Evolutionary conservation across 2,329 filamentous ascomycete species (phyloP), one percentile per base, ranked within the genome.

Genomic region (Chrysoporthe deuterocubensis): DNA sequence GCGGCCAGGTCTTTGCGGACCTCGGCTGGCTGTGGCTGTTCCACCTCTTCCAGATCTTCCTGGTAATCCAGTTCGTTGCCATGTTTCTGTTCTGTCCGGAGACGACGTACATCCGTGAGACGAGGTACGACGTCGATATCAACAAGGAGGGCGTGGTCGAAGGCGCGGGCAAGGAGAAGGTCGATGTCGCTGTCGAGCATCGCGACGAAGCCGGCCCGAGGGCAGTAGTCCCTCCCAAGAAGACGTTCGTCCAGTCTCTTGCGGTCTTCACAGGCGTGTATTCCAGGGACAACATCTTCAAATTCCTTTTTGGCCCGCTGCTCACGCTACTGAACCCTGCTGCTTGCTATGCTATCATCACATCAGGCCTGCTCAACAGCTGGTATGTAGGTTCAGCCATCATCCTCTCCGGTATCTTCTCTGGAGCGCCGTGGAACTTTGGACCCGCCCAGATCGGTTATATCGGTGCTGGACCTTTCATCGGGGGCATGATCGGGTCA

Each of bases 351-450:
- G 75, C 79, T 48, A 75, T 80, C 34, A 67, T 81, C n/a, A 70
- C 79, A 1, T 77, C 77, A 1, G 78, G 78, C 21, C 75, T 75
- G 34, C 72, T 78, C 1, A 77, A 77, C 2, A 75, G 75, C 32
- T 76, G 79, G 66, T 79, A 76, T 58, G 79, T 81, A 16, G 78
- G 78, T 3, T 76, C 79, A 62, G 77, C 78, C 7, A 80, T 80
- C 67, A 76, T 78, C 62, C 75, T 80, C 69, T 77, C 79, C 3
- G 78, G 79, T 48, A 78, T 81, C 59, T 81, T 81, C 73, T 75
- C 75, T 60, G 72, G 71, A 4, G 78, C 79, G 26, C 79, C 79
- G 2, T 81, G 79, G 70, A 70, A 72, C 40, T 75, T 81, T 54
- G 72, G 69, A 18, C 73, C 79, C 2, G 75, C 76, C 1, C 75